Evolutionary conservation across 2,329 filamentous ascomycete genomes (phyloP).

Genomic region (Penicillium sp.): DNA sequence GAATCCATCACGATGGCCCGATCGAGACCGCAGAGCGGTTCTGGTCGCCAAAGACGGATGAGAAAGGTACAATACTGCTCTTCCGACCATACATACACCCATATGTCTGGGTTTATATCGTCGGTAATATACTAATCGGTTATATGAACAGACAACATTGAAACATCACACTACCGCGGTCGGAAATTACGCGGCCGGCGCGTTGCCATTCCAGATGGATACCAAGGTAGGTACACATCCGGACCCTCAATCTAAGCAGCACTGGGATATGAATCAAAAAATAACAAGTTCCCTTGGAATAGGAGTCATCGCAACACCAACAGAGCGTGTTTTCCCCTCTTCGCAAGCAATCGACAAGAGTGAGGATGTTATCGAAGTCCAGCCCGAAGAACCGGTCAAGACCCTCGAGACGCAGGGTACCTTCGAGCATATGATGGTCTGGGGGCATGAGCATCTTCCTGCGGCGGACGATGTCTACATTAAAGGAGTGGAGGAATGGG

Average conservation of each 20-base stretch:
- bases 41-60: constrained; percentile 66
- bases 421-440: constrained; percentile 80
- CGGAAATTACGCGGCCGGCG: constrained; percentile 73
- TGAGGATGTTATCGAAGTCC: constrained; percentile 51
- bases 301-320: constrained; percentile 64
- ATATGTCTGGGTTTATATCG: not conserved
- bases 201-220: constrained; percentile 71
- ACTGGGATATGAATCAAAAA: not conserved
- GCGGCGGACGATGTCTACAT: constrained; percentile 72
- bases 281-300: not conserved
- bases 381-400: constrained; percentile 55
- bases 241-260: not conserved
- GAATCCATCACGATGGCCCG: constrained; percentile 76
- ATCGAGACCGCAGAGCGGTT: constrained; percentile 67
- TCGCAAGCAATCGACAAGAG: constrained; percentile 43
- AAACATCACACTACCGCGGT: constrained; percentile 74
- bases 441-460: constrained; percentile 75
- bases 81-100: not conserved
- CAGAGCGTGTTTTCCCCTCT: constrained; percentile 40
- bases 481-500: constrained; percentile 79
- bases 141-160: constrained; percentile 34
- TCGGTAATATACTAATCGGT: not conserved
- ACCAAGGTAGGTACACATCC: constrained; percentile 55
- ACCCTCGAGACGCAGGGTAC: constrained; percentile 65
- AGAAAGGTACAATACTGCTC: constrained; percentile 40